phyloP scores from a whole-genome alignment of 345 rosid genomes.

The Rhodamnia argentea region DNA sequence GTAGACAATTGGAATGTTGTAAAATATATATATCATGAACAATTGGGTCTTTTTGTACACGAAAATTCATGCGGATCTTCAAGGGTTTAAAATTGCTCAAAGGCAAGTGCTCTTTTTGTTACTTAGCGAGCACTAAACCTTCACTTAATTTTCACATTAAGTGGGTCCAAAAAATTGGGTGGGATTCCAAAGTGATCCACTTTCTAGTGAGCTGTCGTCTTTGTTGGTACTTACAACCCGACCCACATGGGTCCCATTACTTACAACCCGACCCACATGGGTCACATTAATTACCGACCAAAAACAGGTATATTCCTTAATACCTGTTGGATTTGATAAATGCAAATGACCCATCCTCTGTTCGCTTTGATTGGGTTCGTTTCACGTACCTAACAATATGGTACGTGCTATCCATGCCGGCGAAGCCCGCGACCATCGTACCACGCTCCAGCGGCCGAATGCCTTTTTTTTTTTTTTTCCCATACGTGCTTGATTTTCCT shows the following conservation, averaged over 20 bases:
- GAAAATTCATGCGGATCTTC: background rate
- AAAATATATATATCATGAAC: background rate
- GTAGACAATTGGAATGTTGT: background rate
- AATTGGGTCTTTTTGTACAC: background rate
- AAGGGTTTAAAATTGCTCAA: background rate
- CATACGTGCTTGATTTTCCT: background rate
- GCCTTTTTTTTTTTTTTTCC: too few species aligned
- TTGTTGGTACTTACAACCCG: background rate
- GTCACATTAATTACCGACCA: background rate
- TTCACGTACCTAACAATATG: background rate
- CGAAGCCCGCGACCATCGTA: background rate
- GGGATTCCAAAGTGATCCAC: background rate
- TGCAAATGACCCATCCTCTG: background rate
- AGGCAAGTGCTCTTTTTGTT: background rate
- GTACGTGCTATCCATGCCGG: background rate
- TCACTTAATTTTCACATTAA: background rate
- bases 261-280: background rate
- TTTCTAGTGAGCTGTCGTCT: background rate
- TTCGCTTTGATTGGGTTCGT: background rate
- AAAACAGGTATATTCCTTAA: background rate
- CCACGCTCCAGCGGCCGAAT: rapidly evolving
- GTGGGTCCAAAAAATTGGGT: background rate
- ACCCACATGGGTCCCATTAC: background rate
- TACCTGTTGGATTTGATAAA: background rate
- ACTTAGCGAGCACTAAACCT: background rate